Evolutionary conservation across 1,139 yeast genomes (phyloP), one percentile per base, ranked within the genome.

Genomic region (Citeromyces hawaiiensis): DNA sequence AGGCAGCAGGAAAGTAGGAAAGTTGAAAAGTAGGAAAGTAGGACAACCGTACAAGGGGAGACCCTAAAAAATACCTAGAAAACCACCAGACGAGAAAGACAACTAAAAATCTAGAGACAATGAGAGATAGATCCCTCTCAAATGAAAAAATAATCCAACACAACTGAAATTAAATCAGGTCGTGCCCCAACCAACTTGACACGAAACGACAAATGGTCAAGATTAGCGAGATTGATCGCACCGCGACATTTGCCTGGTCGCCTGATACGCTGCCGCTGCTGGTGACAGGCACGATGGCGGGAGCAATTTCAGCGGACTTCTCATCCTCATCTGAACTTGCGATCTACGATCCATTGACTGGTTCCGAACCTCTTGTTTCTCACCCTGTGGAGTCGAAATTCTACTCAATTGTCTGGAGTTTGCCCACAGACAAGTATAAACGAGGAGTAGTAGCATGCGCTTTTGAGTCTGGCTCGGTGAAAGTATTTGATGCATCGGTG

Each of bases 211-310:
- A 39, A 36, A 83, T 83, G 94, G 93, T 86, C 50, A 86, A 85
- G 61, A 70, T 91, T 51, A 75, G 76, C 59, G 96, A 87, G 60
- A 78, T 86, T 53, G 70, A 76, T 47, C 72, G 88, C 49, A 85
- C 96, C 14, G 87, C 96, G 38, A 80, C 95, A 31, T 86, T 91
- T 61, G 94, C 97, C 39, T 91, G 97, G 97, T 85, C 96, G 42
- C 75, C 70, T 52, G 85, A 79, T 50, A 62, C 71, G 40, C 65
- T 79, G 44, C 94, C 96, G 19, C 60, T 76, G 43, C 60, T 88
- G 50, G 96, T 86, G 21, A 76, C 96, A 1, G 98, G 96, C 35
- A 82, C 96, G 0, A 85, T 85, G 16, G 91, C 97, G 1, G 97
- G 97, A 13, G 94, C 96, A 13, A 82, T 91, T 49, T 96, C 86